These are phyloP conservation scores for Plasmodium vivax DNA, from an alignment of 169 alveolate species.

Conservation along the genomic window DNA sequence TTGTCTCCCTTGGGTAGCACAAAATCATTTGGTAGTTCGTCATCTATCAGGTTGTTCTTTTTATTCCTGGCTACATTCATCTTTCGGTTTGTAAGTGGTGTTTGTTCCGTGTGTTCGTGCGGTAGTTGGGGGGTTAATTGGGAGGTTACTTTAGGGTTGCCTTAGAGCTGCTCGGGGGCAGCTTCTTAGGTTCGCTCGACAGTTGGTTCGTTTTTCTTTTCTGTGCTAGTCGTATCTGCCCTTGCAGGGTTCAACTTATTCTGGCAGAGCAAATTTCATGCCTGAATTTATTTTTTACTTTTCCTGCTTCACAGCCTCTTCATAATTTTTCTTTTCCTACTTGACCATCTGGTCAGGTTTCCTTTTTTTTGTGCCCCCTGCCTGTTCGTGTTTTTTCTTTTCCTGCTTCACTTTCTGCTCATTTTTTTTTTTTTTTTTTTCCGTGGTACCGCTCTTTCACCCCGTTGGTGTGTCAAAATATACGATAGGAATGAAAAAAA, in stretches of 20 bases:
- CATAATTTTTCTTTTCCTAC: background rate
- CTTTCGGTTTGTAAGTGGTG: background rate
- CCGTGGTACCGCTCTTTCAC: background rate
- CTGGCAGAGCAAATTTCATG: background rate
- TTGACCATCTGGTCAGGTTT: background rate
- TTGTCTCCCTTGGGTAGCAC: slow-evolving; percentile 86
- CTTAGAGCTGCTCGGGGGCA: background rate
- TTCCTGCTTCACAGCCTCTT: background rate
- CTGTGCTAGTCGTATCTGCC: background rate
- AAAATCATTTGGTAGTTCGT: slow-evolving; percentile 74
- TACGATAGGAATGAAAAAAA: background rate
- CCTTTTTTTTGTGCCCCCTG: background rate
- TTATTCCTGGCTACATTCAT: slow-evolving; percentile 22
- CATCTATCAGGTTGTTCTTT: slow-evolving; percentile 77
- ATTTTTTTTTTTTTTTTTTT: background rate
- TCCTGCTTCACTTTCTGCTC: background rate
- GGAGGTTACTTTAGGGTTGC: background rate
- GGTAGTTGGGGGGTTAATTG: background rate
- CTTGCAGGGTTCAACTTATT: background rate
- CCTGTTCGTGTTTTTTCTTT: background rate
- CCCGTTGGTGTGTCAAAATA: background rate
- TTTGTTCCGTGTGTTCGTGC: background rate
- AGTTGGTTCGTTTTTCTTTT: background rate
- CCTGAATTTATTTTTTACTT: background rate
- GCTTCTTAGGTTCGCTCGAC: background rate